These are phyloP conservation scores for Euphrasia arctica DNA, from an alignment of 305 asterid species.

Conservation along the genomic window DNA sequence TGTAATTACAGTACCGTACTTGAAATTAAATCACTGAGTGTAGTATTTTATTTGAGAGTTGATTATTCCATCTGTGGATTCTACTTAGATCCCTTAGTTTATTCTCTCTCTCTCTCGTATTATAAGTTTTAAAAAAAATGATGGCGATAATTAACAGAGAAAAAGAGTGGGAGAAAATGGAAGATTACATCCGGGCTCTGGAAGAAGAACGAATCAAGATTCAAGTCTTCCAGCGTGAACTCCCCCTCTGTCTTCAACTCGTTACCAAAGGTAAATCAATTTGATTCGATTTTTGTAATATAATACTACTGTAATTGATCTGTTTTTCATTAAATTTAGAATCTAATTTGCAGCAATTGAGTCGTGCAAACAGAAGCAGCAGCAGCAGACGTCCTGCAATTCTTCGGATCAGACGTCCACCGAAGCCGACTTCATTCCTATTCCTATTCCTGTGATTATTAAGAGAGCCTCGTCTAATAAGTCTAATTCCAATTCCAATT, in stretches of 20 bases:
- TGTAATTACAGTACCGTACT: too few species aligned
- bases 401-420: too few species aligned
- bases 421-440: constrained; percentile 31
- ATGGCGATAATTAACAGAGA: neutral
- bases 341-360: constrained; percentile 64
- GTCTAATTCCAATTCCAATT: constrained; percentile 27
- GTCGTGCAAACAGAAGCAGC: constrained; percentile 62
- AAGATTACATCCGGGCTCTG: constrained; percentile 56
- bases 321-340: too few species aligned
- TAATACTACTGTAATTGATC: too few species aligned
- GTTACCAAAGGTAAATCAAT: constrained; percentile 39
- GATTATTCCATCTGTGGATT: constrained; percentile 54
- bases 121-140: neutral
- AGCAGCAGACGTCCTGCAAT: constrained; percentile 42
- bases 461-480: constrained; percentile 43
- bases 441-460: constrained; percentile 59
- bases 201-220: constrained; percentile 82
- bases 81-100: constrained; percentile 63
- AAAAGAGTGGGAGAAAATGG: constrained; percentile 42
- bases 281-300: too few species aligned
- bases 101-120: constrained; percentile 27
- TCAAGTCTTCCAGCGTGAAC: constrained; percentile 80
- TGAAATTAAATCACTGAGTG: too few species aligned
- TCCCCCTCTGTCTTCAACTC: constrained; percentile 88
- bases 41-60: constrained; percentile 14